Conservation (phyloP, 2,329 filamentous ascomycete species). For the Colletotrichum gloeosporioides region DNA sequence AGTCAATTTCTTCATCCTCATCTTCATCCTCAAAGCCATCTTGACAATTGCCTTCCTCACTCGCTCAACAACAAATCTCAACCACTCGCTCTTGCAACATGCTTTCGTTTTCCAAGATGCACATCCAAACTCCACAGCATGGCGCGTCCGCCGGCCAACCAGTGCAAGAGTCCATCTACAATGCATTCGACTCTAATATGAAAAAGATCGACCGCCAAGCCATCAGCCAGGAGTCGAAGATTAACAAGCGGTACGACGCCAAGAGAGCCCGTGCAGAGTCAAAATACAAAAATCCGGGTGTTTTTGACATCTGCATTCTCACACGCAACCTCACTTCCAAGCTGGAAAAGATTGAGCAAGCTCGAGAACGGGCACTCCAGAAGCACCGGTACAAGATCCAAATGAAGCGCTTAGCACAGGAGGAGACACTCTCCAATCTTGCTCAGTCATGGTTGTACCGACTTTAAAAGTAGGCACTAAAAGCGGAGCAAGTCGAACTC, state of each 20-base stretch:
- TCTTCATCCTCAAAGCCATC: not conserved
- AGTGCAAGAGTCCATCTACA: not conserved
- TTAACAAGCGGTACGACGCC: not conserved
- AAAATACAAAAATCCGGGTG: not conserved
- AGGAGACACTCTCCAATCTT: not conserved
- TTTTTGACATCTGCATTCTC: not conserved
- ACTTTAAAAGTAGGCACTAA: accelerated
- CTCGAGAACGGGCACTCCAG: not conserved
- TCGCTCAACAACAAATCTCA: not conserved
- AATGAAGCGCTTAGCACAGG: not conserved
- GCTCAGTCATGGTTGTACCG: not conserved
- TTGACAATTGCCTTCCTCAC: not conserved
- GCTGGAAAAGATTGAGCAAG: not conserved
- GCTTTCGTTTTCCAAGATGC: not conserved
- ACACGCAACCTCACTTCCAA: not conserved
- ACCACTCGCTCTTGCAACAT: not conserved
- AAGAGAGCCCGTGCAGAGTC: not conserved
- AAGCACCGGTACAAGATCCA: not conserved
- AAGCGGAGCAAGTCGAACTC: not conserved
- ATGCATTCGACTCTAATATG: not conserved
- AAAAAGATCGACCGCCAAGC: not conserved
- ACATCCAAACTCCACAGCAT: not conserved
- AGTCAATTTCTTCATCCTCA: not conserved
- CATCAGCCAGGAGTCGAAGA: not conserved
- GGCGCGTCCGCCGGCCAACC: not conserved